Conservation (phyloP, 1,139 yeast species). For the Zhuliangozyma parablackwelliae region DNA sequence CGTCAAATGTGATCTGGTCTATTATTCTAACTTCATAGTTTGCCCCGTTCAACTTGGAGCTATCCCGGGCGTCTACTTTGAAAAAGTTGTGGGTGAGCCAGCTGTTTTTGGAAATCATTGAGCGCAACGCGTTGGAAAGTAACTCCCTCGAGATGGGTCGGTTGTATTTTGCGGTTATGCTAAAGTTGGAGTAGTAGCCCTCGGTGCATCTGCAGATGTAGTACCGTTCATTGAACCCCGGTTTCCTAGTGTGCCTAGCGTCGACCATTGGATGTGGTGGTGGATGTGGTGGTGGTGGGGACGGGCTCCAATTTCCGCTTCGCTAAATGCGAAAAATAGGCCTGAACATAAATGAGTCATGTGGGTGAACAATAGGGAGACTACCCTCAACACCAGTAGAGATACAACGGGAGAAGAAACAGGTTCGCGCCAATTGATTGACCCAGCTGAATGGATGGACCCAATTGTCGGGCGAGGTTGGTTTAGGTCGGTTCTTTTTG, state of each 20-base stretch:
- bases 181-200: slow-evolving; percentile 24
- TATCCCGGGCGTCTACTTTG: slow-evolving; percentile 10
- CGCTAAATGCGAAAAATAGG: no score
- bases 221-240: slow-evolving; percentile 20
- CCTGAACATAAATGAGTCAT: not conserved
- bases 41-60: slow-evolving; percentile 4
- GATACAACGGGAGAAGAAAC: no score
- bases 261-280: not conserved
- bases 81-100: slow-evolving; percentile 19
- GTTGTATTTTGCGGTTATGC: slow-evolving; percentile 22
- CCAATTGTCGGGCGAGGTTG: no score
- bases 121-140: slow-evolving; percentile 23
- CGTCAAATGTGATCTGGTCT: slow-evolving; percentile 18
- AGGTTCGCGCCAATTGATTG: no score
- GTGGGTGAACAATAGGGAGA: not conserved
- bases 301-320: no score
- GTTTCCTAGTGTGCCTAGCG: slow-evolving; percentile 7
- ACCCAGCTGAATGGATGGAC: no score
- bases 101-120: slow-evolving; percentile 19
- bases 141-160: slow-evolving; percentile 12
- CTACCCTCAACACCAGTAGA: no score
- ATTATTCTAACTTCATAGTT: slow-evolving; percentile 19
- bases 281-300: no score
- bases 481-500: no score
- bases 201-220: slow-evolving; percentile 23